phyloP scores from a whole-genome alignment of 2,329 filamentous ascomycete species.

The Penicillium sp. region DNA sequence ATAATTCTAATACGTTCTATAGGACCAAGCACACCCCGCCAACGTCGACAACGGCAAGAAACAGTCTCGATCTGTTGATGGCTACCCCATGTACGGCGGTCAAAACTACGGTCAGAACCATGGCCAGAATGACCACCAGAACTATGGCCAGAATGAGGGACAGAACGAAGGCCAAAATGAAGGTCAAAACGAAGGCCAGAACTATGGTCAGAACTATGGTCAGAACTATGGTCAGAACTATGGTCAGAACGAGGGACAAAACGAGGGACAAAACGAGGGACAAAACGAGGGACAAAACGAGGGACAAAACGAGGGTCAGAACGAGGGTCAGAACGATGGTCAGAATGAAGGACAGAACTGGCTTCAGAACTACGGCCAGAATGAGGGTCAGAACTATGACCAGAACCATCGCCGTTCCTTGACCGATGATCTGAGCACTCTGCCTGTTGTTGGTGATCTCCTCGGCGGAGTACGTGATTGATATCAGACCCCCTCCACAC shows the following conservation, averaged over 20 bases:
- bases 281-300: constrained; percentile 15
- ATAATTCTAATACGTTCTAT: not conserved
- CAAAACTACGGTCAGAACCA: not conserved
- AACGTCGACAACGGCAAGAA: constrained; percentile 9
- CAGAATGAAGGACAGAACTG: constrained; percentile 10
- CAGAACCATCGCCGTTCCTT: constrained; percentile 13
- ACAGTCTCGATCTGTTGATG: constrained; percentile 1
- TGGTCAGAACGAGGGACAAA: not conserved
- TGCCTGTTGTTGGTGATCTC: constrained; percentile 20
- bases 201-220: not conserved
- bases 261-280: not conserved
- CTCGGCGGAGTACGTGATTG: constrained; percentile 12
- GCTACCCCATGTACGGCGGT: constrained; percentile 6
- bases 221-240: constrained; percentile 5
- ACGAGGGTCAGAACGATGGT: constrained; percentile 11
- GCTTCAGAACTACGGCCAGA: constrained; percentile 13
- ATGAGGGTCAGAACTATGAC: constrained; percentile 6
- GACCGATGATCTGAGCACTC: constrained; percentile 10
- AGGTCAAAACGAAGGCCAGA: not conserved
- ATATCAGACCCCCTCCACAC: not conserved
- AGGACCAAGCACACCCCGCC: constrained; percentile 14
- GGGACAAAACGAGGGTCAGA: constrained; percentile 10
- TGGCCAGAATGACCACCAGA: constrained; percentile 6
- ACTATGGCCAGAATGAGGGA: constrained; percentile 10
- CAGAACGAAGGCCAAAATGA: not conserved